A percentile compares a stretch with the other conserved stretches of the same genome.
phyloP scores from a whole-genome alignment of 1,139 yeast species.

The Yamadazyma taylorii region DNA sequence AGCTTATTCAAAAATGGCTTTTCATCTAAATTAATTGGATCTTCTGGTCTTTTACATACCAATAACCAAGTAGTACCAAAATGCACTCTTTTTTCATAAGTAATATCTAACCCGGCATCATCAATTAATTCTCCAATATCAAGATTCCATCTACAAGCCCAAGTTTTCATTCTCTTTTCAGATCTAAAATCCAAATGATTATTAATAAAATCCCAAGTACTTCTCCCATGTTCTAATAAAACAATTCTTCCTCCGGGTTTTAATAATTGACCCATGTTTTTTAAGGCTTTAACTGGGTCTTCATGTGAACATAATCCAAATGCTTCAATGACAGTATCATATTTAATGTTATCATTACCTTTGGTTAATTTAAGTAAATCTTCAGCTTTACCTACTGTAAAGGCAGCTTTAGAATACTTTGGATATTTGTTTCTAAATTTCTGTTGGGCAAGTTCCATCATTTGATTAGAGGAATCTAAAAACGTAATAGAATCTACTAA shows the following conservation, averaged over 20 bases:
- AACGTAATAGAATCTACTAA: slow-evolving; percentile 73
- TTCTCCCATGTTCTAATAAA: slow-evolving; percentile 88
- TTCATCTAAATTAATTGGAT: slow-evolving; percentile 45
- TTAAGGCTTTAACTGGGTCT: slow-evolving; percentile 81
- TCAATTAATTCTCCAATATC: slow-evolving; percentile 87
- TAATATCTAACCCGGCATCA: slow-evolving; percentile 80
- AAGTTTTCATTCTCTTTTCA: slow-evolving; percentile 76
- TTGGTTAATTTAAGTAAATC: slow-evolving; percentile 62
- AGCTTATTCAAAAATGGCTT: slow-evolving; percentile 45
- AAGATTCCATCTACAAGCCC: slow-evolving; percentile 98
- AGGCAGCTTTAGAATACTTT: slow-evolving; percentile 68
- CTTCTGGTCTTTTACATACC: slow-evolving; percentile 72
- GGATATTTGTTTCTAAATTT: slow-evolving; percentile 73
- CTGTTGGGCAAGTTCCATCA: slow-evolving; percentile 80
- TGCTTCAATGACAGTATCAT: slow-evolving; percentile 90
- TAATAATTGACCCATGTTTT: slow-evolving; percentile 68
- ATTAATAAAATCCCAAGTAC: slow-evolving; percentile 76
- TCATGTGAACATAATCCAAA: slow-evolving; percentile 96
- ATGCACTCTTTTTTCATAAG: slow-evolving; percentile 77
- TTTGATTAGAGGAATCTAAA: slow-evolving; percentile 76
- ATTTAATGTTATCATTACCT: slow-evolving; percentile 47
- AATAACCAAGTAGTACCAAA: slow-evolving; percentile 94
- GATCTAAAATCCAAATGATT: slow-evolving; percentile 81
- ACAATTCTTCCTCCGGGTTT: slow-evolving; percentile 92
- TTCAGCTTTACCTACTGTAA: slow-evolving; percentile 92